phyloP scores from a whole-genome alignment of 495 filamentous ascomycete species.

The Aspergillus campestris region DNA sequence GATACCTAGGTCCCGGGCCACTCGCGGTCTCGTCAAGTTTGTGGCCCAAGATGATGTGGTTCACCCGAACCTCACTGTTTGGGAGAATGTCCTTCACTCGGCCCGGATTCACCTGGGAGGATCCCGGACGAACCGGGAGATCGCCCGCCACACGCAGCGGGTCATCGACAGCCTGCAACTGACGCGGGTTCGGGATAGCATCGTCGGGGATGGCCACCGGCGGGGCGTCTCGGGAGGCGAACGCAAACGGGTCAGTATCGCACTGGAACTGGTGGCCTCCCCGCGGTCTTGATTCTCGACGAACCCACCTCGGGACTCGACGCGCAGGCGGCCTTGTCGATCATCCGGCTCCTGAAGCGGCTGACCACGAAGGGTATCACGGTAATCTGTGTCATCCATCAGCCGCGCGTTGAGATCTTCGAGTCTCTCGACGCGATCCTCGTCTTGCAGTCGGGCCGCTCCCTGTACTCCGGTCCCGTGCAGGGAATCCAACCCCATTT shows the following conservation, averaged over 20 bases:
- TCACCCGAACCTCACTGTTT: slow-evolving; percentile 41
- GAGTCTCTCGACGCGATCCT: slow-evolving; percentile 68
- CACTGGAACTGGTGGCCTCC: slow-evolving; percentile 50
- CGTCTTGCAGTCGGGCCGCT: slow-evolving; percentile 58
- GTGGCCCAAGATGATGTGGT: slow-evolving; percentile 47
- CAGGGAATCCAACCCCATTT: slow-evolving; percentile 59
- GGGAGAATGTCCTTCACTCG: slow-evolving; percentile 46
- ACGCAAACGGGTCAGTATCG: slow-evolving; percentile 45
- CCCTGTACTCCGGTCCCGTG: slow-evolving; percentile 64
- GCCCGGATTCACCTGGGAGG: slow-evolving; percentile 34
- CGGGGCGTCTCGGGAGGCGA: slow-evolving; percentile 77
- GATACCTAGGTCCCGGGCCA: no score
- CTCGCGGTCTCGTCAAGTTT: slow-evolving; percentile 13
- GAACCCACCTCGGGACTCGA: slow-evolving; percentile 72
- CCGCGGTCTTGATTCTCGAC: slow-evolving; percentile 62
- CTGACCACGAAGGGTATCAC: slow-evolving; percentile 62
- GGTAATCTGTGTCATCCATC: slow-evolving; percentile 67
- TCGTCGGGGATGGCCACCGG: slow-evolving; percentile 60
- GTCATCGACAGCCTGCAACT: slow-evolving; percentile 34
- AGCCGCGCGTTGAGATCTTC: slow-evolving; percentile 70
- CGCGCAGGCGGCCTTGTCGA: slow-evolving; percentile 60
- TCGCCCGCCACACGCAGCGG: slow-evolving; percentile 33
- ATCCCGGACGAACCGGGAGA: slow-evolving; percentile 12
- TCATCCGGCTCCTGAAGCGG: slow-evolving; percentile 52
- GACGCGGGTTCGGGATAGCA: slow-evolving; percentile 53